Percentiles rank a stretch among this genome's conserved stretches.
Evolutionary conservation across 257 asterid species (phyloP).

Genomic region (Paraleonurus japonicus): DNA sequence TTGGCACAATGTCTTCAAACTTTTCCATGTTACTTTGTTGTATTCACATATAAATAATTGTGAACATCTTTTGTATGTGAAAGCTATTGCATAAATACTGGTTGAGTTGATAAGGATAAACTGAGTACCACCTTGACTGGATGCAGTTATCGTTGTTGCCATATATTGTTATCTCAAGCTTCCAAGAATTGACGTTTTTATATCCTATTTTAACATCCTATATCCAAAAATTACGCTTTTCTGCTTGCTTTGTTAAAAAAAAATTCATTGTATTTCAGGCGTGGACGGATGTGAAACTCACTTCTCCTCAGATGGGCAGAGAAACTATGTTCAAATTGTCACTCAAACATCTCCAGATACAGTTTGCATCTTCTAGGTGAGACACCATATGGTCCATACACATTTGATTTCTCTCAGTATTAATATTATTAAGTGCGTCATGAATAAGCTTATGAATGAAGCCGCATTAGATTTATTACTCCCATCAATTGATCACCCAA

Average conservation of each 20-base stretch:
- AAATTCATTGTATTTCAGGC: conserved; percentile 41
- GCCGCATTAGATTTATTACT: background rate
- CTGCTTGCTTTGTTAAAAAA: background rate
- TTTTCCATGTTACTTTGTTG: background rate
- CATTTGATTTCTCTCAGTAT: background rate
- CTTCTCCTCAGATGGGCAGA: conserved; percentile 96
- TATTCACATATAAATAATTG: background rate
- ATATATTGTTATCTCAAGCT: conserved; percentile 5
- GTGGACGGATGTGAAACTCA: conserved; percentile 86
- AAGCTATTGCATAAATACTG: background rate
- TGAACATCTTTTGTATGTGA: background rate
- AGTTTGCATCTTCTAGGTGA: conserved; percentile 63
- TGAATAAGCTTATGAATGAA: conserved; percentile 14
- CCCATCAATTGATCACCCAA: conserved; percentile 18
- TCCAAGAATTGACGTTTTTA: background rate
- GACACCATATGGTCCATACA: background rate
- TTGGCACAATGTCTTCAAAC: background rate
- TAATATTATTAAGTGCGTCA: background rate
- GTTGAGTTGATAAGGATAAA: background rate
- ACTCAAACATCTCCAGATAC: conserved; percentile 57
- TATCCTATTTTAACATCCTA: conserved; percentile 2
- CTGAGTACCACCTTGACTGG: conserved; percentile 1
- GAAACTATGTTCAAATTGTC: conserved; percentile 81
- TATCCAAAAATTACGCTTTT: background rate
- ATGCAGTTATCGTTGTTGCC: background rate